Evolutionary conservation across 208 protist genomes (phyloP).

Genomic region (Leishmania amazonensis): DNA sequence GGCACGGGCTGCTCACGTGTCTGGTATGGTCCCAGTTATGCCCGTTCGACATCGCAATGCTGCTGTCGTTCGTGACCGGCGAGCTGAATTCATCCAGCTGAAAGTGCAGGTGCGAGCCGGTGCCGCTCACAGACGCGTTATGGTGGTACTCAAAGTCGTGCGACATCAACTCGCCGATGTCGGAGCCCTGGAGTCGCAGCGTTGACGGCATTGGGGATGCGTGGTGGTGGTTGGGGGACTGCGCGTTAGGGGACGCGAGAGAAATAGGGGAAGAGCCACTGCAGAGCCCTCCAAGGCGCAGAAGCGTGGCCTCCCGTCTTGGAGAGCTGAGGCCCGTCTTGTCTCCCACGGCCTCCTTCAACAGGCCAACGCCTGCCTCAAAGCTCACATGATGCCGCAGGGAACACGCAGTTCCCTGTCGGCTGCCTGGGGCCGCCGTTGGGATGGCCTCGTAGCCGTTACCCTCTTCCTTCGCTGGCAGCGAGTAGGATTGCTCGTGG

Average conservation of each 20-base stretch:
- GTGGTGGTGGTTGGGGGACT: not conserved
- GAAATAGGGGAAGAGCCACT: not conserved
- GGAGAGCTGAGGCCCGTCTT: not conserved
- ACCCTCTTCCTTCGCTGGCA: not conserved
- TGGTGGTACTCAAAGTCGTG: conserved; percentile 7
- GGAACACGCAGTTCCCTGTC: not conserved
- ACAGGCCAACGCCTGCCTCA: not conserved
- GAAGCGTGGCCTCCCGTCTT: not conserved
- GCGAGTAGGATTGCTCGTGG: not conserved
- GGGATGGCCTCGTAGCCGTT: not conserved
- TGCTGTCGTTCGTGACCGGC: conserved; percentile 12
- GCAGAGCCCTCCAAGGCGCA: not conserved
- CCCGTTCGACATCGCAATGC: not conserved
- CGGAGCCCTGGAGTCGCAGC: not conserved
- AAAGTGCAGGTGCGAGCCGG: conserved; percentile 5
- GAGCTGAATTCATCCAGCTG: conserved; percentile 13
- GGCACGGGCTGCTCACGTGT: conserved; percentile 17
- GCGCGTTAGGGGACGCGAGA: not conserved
- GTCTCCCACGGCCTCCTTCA: too few species aligned
- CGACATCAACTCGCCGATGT: not conserved
- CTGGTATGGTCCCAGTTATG: not conserved
- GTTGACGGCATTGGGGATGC: not conserved
- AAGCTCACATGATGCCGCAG: conserved; percentile 28
- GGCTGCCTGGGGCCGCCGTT: not conserved
- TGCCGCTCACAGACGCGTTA: not conserved